Percentiles rank a stretch among this genome's conserved stretches.
Evolutionary conservation across 179 eudicot species (phyloP).

Genomic region (Beta macrorhiza): DNA sequence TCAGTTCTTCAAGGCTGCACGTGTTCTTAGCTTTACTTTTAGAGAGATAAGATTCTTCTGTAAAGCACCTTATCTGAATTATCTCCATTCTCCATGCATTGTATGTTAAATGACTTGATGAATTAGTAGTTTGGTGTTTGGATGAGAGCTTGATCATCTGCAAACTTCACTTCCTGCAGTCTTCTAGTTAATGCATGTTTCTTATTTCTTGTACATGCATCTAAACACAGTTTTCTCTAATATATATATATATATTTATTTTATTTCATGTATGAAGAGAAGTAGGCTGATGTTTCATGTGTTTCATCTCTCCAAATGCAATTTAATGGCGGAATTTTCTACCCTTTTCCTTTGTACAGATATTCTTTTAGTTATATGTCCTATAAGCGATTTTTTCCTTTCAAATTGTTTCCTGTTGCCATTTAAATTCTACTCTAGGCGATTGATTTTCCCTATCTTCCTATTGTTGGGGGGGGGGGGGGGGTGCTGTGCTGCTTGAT

Average conservation of each 20-base stretch:
- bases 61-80: background rate
- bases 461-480: too few species aligned
- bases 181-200: background rate
- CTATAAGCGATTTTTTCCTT: background rate
- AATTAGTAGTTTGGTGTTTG: background rate
- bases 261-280: background rate
- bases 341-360: background rate
- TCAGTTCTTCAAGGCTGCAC: background rate
- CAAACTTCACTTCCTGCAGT: background rate
- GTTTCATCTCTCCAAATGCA: background rate
- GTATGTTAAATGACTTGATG: background rate
- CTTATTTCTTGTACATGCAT: background rate
- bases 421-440: background rate
- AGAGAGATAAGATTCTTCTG: background rate
- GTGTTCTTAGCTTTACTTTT: constrained; percentile 8
- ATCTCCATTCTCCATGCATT: background rate
- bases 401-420: background rate
- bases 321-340: background rate
- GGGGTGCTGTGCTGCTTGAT: background rate
- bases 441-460: background rate
- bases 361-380: background rate
- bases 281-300: background rate
- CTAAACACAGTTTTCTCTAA: background rate
- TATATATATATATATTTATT: too few species aligned
- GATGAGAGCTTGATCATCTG: constrained; percentile 1